phyloP scores from a whole-genome alignment of 495 filamentous ascomycete genomes.

The Penicillium alfredii region DNA sequence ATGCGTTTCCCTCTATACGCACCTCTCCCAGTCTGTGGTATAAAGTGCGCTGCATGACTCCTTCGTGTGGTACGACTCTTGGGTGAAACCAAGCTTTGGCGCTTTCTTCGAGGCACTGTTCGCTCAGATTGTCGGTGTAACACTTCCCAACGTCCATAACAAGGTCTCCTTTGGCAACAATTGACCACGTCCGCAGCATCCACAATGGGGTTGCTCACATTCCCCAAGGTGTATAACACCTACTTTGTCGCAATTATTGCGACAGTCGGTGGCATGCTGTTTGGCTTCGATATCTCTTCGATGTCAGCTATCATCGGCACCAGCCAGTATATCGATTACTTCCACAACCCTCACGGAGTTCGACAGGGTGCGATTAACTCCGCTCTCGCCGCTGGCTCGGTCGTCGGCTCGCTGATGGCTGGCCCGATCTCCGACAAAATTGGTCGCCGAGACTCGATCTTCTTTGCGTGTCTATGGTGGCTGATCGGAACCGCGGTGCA shows the following conservation, averaged over 20 bases:
- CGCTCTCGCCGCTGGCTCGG: constrained; percentile 56
- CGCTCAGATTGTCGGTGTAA: too few species aligned
- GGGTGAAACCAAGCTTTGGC: too few species aligned
- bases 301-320: constrained; percentile 64
- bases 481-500: too few species aligned
- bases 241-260: constrained; percentile 59
- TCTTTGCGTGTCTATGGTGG: constrained; percentile 17
- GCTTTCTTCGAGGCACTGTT: too few species aligned
- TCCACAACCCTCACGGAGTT: constrained; percentile 50
- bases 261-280: constrained; percentile 56
- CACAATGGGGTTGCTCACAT: constrained; percentile 10
- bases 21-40: too few species aligned
- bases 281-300: constrained; percentile 62
- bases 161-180: too few species aligned
- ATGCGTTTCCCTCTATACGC: too few species aligned
- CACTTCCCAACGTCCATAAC: too few species aligned
- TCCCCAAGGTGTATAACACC: constrained; percentile 21
- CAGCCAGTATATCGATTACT: constrained; percentile 54
- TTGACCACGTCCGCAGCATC: too few species aligned
- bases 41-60: too few species aligned
- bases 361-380: constrained; percentile 56
- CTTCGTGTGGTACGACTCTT: too few species aligned
- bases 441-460: constrained; percentile 47
- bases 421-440: constrained; percentile 55
- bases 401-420: constrained; percentile 51